Conservation (phyloP, 257 asterid species). For the Salvia rosmarinus region DNA sequence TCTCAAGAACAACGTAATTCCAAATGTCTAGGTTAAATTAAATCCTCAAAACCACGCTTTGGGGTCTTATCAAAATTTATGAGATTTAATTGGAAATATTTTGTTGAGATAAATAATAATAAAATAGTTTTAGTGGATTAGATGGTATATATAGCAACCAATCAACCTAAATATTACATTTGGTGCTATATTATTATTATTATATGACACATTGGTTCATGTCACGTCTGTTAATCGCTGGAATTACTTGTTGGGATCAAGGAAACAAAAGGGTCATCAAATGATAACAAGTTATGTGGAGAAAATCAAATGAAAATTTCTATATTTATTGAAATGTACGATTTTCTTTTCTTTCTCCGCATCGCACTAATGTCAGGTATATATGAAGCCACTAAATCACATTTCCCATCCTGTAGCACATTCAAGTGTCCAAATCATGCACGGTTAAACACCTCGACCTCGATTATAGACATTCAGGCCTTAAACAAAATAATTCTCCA, state of each 20-base stretch:
- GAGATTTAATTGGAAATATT: neutral
- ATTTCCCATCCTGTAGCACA: slow-evolving; percentile 21
- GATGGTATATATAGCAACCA: too few species aligned
- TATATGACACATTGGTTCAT: too few species aligned
- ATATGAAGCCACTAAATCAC: neutral
- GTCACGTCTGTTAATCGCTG: neutral
- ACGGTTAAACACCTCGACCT: neutral
- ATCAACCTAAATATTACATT: too few species aligned
- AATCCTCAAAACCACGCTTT: neutral
- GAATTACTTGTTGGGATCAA: slow-evolving; percentile 10
- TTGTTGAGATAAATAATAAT: neutral
- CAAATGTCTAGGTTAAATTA: neutral
- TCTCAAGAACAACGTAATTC: too few species aligned
- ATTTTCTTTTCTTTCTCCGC: slow-evolving; percentile 16
- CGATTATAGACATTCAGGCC: neutral
- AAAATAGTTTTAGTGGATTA: too few species aligned
- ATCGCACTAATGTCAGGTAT: slow-evolving; percentile 4
- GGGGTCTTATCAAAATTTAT: too few species aligned
- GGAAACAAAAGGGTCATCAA: neutral
- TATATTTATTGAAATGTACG: neutral
- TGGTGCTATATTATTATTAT: neutral
- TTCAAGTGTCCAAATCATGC: slow-evolving; percentile 12
- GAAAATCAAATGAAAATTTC: slow-evolving; percentile 26
- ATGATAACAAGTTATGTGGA: slow-evolving; percentile 26
- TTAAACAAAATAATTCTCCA: neutral